Evolutionary conservation across 108 stramenopile species (phyloP).

Genomic region (Cylindrotheca closterium): DNA sequence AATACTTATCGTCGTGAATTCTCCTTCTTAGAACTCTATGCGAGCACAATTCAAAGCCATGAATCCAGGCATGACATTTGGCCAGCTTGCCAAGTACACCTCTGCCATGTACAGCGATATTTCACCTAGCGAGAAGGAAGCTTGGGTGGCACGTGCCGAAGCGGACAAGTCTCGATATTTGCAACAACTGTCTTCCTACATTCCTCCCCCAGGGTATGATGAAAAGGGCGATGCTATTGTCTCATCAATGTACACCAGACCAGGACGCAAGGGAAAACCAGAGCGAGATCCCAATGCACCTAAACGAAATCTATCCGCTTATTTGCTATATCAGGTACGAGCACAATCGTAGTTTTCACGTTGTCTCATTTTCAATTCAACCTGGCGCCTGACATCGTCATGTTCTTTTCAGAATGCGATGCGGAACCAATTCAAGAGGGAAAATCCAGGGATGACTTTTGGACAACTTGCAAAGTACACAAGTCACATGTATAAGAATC

Average conservation of each 20-base stretch:
- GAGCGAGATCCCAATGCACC: slow-evolving; percentile 87
- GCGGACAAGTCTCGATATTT: slow-evolving; percentile 84
- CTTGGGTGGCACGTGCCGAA: slow-evolving; percentile 75
- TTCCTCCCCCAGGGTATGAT: slow-evolving; percentile 80
- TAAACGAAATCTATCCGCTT: slow-evolving; percentile 87
- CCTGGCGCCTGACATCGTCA: too few species aligned
- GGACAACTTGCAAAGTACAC: slow-evolving; percentile 90
- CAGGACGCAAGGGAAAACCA: slow-evolving; percentile 54
- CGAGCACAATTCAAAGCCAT: slow-evolving; percentile 78
- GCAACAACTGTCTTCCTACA: slow-evolving; percentile 68
- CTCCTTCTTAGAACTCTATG: slow-evolving; percentile 70
- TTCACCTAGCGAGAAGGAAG: slow-evolving; percentile 72
- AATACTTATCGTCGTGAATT: background rate
- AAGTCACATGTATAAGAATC: slow-evolving; percentile 86
- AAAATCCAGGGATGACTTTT: slow-evolving; percentile 80
- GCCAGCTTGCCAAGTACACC: slow-evolving; percentile 83
- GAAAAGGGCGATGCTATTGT: slow-evolving; percentile 79
- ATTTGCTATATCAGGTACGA: slow-evolving; percentile 42
- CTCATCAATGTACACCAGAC: slow-evolving; percentile 39
- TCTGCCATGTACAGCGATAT: slow-evolving; percentile 84
- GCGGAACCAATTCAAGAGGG: slow-evolving; percentile 84
- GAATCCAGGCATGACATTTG: slow-evolving; percentile 78
- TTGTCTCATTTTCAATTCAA: too few species aligned
- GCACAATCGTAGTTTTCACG: too few species aligned
- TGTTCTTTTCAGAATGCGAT: slow-evolving; percentile 86